phyloP scores from a whole-genome alignment of 1,284 basidiomycete genomes.

The Ceratobasidium sp. region DNA sequence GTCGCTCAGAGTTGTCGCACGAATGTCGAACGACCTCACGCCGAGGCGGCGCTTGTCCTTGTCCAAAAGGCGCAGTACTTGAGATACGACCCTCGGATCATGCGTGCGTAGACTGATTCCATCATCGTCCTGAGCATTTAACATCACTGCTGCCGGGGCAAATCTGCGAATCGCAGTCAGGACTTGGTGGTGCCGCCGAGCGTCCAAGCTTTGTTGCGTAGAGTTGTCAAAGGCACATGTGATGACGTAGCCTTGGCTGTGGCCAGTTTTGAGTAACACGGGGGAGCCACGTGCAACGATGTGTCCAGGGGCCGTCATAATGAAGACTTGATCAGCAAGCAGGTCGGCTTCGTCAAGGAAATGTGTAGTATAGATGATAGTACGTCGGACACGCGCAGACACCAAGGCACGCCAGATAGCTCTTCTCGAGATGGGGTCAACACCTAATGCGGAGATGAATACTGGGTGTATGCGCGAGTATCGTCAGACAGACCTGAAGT shows the following conservation, averaged over 20 bases:
- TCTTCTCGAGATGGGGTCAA: slow-evolving; percentile 80
- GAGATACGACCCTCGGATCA: slow-evolving; percentile 58
- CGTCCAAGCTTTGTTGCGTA: slow-evolving; percentile 31
- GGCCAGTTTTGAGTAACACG: slow-evolving; percentile 73
- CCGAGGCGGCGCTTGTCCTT: slow-evolving; percentile 56
- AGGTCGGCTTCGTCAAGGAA: slow-evolving; percentile 85
- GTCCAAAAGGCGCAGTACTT: slow-evolving; percentile 68
- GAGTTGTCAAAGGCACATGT: slow-evolving; percentile 61
- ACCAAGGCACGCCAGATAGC: slow-evolving; percentile 80
- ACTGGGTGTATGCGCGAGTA: too few species aligned
- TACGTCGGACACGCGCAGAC: slow-evolving; percentile 69
- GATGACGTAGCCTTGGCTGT: slow-evolving; percentile 77
- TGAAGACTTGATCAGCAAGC: slow-evolving; percentile 77
- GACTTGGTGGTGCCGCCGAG: slow-evolving; percentile 14
- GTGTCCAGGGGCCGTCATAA: slow-evolving; percentile 78
- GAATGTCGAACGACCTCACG: slow-evolving; percentile 70
- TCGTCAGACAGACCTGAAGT: slow-evolving; percentile 61
- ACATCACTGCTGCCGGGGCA: slow-evolving; percentile 28
- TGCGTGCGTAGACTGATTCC: slow-evolving; percentile 36
- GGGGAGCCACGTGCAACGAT: slow-evolving; percentile 78
- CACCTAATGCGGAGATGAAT: slow-evolving; percentile 57
- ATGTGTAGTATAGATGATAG: slow-evolving; percentile 76
- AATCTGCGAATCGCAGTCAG: slow-evolving; percentile 16
- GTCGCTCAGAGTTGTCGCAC: slow-evolving; percentile 80
- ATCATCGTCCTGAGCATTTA: slow-evolving; percentile 34